These are phyloP conservation scores for Lactarius evosmus DNA, from an alignment of 768 basidiomycete genomes.

Conservation along the genomic window DNA sequence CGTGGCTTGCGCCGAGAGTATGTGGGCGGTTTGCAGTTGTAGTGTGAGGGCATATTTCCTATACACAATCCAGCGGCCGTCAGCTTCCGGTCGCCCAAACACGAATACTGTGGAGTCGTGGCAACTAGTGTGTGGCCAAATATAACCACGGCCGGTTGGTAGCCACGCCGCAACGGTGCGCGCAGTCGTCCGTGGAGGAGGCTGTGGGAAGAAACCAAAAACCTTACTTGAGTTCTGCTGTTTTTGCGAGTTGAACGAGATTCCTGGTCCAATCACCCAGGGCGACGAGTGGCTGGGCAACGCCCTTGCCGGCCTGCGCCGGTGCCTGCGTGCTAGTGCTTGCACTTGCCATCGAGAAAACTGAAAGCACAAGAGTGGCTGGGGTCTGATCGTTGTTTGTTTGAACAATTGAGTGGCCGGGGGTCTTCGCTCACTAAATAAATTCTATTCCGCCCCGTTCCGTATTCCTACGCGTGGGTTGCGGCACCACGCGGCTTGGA, in stretches of 20 bases:
- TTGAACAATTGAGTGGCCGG: not conserved
- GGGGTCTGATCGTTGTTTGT: constrained; percentile 6
- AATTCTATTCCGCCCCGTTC: not conserved
- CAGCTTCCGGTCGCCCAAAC: constrained; percentile 10
- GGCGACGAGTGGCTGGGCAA: constrained; percentile 47
- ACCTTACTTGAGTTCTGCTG: constrained; percentile 80
- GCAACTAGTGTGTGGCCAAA: not conserved
- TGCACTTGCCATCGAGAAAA: constrained; percentile 21
- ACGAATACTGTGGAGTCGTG: not conserved
- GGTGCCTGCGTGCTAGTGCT: constrained; percentile 26
- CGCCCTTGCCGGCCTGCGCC: constrained; percentile 22
- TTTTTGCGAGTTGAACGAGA: constrained; percentile 81
- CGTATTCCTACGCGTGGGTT: not conserved
- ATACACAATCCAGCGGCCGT: not conserved
- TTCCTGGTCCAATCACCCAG: constrained; percentile 87
- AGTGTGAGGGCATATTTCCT: constrained; percentile 83
- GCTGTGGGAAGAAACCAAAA: not conserved
- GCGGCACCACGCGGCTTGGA: not conserved
- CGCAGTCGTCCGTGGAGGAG: not conserved
- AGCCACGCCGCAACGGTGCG: not conserved
- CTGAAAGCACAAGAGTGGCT: constrained; percentile 20
- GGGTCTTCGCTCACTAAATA: not conserved
- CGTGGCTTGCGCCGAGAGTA: constrained; percentile 76
- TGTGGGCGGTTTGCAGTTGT: constrained; percentile 84
- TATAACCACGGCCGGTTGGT: not conserved